Evolutionary conservation across 1,284 basidiomycete genomes (phyloP), one percentile per base, ranked within the genome.

Genomic region (Wallemia mellicola): DNA sequence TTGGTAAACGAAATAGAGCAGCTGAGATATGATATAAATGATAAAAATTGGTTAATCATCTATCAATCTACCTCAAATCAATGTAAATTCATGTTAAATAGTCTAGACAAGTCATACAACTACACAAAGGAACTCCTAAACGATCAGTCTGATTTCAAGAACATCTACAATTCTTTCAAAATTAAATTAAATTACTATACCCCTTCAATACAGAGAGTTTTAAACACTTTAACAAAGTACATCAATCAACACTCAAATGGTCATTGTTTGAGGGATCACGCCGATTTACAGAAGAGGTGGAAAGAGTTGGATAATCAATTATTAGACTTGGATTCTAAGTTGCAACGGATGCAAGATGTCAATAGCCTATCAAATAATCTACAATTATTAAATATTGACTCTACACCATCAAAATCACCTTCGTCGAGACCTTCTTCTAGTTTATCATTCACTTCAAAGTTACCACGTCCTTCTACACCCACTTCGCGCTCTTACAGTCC

Each of bases 31-130:
- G 91, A 96, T 69, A 74, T 95, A 61, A 86, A 86, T 69, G 92
- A 95, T 69, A 89, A 95, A 70, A 89, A 87, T 67, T 94, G 87
- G 82, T 75, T 95, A 65, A 82, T 82, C 9, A 83, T 94, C n/a
- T 95, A 95, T 69, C 76, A 86, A 63, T 88, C 85, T 32, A 87
- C 88, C 54, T 83, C 82, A 15, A 81, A 85, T 63, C 89, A 95
- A 69, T 88, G 88, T 28, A 83, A 91, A 67, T 86, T 84, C 27
- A 92, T 96, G 88, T 91, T 96, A 86, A 79, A 81, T 27, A 87
- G 86, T 66, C 71, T 96, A 63, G 86, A 94, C 72, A 92, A 88
- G 68, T 84, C 83, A 5, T 79, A 91, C 56, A 80, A 80, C 19
- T 22, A 17, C 38, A n/a, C 19, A 17, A 64, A 77, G 83, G 64